A percentile compares a stretch with the other conserved stretches of the same genome.
Conservation (phyloP, 805 yeast species). For the Torulaspora quercuum region DNA sequence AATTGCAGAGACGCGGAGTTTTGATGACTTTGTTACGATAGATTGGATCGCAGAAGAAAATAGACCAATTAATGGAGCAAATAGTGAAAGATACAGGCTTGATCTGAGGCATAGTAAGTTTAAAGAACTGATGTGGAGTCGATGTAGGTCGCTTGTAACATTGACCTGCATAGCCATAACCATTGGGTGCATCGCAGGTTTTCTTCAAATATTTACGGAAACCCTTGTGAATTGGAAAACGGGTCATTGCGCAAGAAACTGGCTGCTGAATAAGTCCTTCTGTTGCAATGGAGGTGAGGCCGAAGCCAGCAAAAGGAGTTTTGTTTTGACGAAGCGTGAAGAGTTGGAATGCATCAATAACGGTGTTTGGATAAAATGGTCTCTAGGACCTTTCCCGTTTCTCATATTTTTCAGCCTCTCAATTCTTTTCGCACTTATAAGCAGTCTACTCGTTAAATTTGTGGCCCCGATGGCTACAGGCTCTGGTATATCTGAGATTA, state of each 20-base stretch:
- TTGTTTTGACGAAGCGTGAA: conserved; percentile 27
- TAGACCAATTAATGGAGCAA: conserved; percentile 26
- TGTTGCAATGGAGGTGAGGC: conserved; percentile 68
- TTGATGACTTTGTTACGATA: conserved; percentile 59
- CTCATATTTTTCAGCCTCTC: conserved; percentile 57
- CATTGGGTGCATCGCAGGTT: conserved; percentile 82
- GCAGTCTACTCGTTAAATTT: conserved; percentile 64
- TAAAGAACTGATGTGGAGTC: conserved; percentile 25
- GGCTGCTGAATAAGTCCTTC: conserved; percentile 67
- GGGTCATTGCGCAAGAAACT: conserved; percentile 71
- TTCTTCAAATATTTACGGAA: conserved; percentile 75
- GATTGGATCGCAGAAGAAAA: conserved; percentile 67
- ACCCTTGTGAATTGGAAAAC: conserved; percentile 75
- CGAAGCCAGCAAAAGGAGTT: conserved; percentile 21
- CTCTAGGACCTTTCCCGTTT: conserved; percentile 47
- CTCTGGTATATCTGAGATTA: conserved; percentile 94
- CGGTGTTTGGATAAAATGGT: conserved; percentile 63
- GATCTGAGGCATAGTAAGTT: conserved; percentile 14
- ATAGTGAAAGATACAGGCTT: conserved; percentile 10
- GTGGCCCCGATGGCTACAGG: conserved; percentile 94
- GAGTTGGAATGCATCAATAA: conserved; percentile 48
- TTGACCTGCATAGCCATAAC: conserved; percentile 69
- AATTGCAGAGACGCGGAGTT: conserved; percentile 37
- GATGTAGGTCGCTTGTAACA: conserved; percentile 55
- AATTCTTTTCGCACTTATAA: conserved; percentile 54